Evolutionary conservation across 306 rosid species (phyloP).

Genomic region (Corylus americana): DNA sequence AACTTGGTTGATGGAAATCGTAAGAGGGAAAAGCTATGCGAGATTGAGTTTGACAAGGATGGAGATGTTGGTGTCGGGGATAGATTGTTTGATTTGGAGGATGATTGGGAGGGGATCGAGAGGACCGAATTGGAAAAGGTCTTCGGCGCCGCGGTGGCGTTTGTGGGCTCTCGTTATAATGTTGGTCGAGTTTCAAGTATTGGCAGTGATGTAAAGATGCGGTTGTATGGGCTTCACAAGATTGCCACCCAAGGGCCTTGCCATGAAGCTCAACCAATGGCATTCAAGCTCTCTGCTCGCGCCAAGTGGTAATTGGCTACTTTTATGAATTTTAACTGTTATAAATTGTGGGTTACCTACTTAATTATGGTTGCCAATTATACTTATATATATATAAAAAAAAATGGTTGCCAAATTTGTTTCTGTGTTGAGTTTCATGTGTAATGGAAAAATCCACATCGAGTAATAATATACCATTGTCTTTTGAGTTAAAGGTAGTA

Average conservation of each 20-base stretch:
- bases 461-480: no score
- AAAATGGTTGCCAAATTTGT: background rate
- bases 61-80: slow-evolving; percentile 8
- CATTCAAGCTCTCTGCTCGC: slow-evolving; percentile 62
- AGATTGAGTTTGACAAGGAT: slow-evolving; percentile 24
- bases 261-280: slow-evolving; percentile 63
- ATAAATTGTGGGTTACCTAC: background rate
- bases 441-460: no score
- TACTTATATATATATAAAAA: no score
- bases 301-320: slow-evolving; percentile 59
- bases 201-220: slow-evolving; percentile 48
- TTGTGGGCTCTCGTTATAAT: slow-evolving; percentile 41
- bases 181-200: slow-evolving; percentile 34
- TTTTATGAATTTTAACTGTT: background rate
- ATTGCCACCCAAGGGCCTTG: slow-evolving; percentile 77
- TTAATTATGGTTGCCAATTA: background rate
- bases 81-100: slow-evolving; percentile 44
- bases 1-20: slow-evolving; percentile 29
- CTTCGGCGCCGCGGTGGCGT: slow-evolving; percentile 58
- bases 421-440: no score
- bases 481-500: no score
- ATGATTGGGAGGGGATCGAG: slow-evolving; percentile 83
- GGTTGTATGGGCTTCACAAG: slow-evolving; percentile 62
- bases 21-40: slow-evolving; percentile 11
- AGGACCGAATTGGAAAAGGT: slow-evolving; percentile 68